Evolutionary conservation across 2,329 filamentous ascomycete species (phyloP).

Genomic region (Neofusicoccum sp.): DNA sequence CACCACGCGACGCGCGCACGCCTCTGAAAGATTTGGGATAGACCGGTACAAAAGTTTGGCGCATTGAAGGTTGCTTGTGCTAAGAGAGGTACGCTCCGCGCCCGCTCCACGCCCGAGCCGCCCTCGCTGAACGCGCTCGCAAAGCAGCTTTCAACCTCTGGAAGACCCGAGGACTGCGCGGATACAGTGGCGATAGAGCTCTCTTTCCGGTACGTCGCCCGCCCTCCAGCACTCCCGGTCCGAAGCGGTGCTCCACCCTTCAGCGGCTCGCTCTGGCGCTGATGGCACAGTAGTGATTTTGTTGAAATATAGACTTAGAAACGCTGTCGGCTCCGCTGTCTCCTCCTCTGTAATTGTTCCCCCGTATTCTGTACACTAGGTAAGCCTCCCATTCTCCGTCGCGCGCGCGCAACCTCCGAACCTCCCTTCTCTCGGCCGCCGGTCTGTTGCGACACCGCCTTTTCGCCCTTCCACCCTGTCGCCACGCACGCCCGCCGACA

Average conservation of each 20-base stretch:
- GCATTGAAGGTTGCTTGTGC: slow-evolving; percentile 25
- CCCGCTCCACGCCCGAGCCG: background rate
- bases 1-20: slow-evolving; percentile 6
- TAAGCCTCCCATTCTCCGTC: slow-evolving; percentile 1
- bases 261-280: slow-evolving; percentile 17
- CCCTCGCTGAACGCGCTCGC: slow-evolving; percentile 1
- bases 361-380: slow-evolving; percentile 16
- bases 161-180: slow-evolving; percentile 5
- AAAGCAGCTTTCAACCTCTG: slow-evolving; percentile 13
- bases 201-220: slow-evolving; percentile 14
- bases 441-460: background rate
- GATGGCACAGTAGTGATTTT: slow-evolving; percentile 19
- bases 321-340: slow-evolving; percentile 8
- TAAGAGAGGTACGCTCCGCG: slow-evolving; percentile 9
- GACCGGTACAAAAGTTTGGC: slow-evolving; percentile 41
- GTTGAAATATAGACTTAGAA: slow-evolving; percentile 18
- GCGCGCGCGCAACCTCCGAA: background rate
- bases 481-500: too few species aligned
- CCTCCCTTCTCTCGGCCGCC: background rate
- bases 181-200: slow-evolving; percentile 14
- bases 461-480: background rate
- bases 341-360: slow-evolving; percentile 14
- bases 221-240: background rate
- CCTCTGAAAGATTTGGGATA: slow-evolving; percentile 40
- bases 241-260: slow-evolving; percentile 15